phyloP scores from a whole-genome alignment of 2,329 filamentous ascomycete genomes.

The Penicillium sp. region DNA sequence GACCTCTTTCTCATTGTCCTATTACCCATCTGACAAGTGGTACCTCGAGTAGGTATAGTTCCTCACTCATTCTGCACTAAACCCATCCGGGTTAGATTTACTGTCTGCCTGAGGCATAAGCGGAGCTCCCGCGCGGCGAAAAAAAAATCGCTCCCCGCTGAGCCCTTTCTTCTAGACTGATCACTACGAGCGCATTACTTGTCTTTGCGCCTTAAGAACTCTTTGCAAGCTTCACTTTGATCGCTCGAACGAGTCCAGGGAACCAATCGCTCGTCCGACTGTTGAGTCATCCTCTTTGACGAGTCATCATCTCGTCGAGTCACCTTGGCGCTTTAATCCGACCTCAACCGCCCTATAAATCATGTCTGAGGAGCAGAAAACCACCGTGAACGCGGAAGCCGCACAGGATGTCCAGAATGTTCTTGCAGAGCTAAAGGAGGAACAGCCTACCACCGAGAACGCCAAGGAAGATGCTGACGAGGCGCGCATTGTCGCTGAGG shows the following conservation, averaged over 20 bases:
- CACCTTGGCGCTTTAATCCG: not conserved
- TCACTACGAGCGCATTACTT: not conserved
- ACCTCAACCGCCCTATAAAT: not conserved
- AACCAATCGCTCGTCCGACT: not conserved
- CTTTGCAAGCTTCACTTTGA: not conserved
- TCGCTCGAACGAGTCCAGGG: not conserved
- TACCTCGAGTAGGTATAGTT: not conserved
- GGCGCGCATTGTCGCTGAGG: conserved; percentile 36
- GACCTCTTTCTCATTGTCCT: not conserved
- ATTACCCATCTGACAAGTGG: not conserved
- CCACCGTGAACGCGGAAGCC: conserved; percentile 38
- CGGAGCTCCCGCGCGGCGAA: conserved; percentile 18
- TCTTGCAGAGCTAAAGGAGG: conserved; percentile 42
- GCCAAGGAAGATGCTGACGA: conserved; percentile 31
- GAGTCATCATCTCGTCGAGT: conserved; percentile 3
- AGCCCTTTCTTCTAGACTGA: conserved; percentile 10
- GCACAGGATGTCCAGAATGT: conserved; percentile 45
- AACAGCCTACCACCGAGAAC: conserved; percentile 21
- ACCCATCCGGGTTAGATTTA: conserved; percentile 2
- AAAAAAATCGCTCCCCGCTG: conserved; percentile 23
- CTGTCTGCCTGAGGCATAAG: conserved; percentile 18
- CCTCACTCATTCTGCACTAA: not conserved
- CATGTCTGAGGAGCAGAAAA: conserved; percentile 41
- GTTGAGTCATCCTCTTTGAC: not conserved
- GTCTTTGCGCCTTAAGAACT: not conserved